These are phyloP conservation scores for Drechslerella dactyloides DNA, from an alignment of 2,329 filamentous ascomycete species.

Conservation along the genomic window DNA sequence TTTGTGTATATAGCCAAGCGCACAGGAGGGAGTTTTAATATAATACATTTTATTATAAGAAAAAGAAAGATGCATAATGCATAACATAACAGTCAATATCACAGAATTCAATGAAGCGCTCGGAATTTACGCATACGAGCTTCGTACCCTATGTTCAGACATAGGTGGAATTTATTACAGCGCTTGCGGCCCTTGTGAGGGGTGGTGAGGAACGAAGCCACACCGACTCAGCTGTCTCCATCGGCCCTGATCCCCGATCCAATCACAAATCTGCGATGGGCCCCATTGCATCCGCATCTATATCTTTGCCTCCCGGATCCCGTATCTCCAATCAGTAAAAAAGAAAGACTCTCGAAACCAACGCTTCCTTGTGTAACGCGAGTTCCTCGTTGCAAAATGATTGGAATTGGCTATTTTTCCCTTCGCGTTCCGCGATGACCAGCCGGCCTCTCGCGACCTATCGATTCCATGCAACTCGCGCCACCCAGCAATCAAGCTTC, in stretches of 20 bases:
- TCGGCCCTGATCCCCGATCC: constrained; percentile 50
- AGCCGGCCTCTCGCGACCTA: background rate
- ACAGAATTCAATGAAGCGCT: no score
- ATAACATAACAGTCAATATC: no score
- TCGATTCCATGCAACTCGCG: no score
- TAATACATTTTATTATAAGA: no score
- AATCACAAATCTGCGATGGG: constrained; percentile 28
- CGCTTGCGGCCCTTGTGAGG: background rate
- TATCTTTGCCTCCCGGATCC: constrained; percentile 29
- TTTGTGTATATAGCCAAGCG: no score
- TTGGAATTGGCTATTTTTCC: background rate
- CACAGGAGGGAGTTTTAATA: no score
- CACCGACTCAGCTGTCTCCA: constrained; percentile 9
- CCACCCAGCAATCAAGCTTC: no score
- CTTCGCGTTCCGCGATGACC: background rate
- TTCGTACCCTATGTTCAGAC: background rate
- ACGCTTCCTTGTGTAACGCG: constrained; percentile 7
- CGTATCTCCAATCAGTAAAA: background rate
- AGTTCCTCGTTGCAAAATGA: background rate
- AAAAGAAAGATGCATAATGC: no score
- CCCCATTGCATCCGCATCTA: background rate
- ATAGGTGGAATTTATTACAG: background rate
- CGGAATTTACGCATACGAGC: background rate
- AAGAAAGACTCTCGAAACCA: background rate
- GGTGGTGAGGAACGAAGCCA: constrained; percentile 22